Evolutionary conservation across 1,139 yeast species (phyloP).

Genomic region (Zygosaccharomyces pseudobailii): DNA sequence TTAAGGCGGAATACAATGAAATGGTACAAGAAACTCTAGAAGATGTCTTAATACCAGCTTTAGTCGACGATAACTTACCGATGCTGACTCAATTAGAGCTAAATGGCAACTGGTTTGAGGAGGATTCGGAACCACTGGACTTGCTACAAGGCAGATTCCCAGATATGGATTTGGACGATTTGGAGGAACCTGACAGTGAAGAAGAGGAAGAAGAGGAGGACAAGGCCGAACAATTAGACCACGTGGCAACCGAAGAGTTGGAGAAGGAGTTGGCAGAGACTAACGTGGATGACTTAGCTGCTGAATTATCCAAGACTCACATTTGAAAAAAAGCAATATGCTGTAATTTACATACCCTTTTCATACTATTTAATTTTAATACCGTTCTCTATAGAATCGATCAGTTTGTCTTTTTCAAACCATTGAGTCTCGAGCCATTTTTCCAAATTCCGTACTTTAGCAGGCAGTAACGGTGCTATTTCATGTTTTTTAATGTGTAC

Average conservation of each 20-base stretch:
- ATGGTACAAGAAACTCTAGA: constrained; percentile 61
- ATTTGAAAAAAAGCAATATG: constrained; percentile 26
- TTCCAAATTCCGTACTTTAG: constrained; percentile 50
- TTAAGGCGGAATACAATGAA: constrained; percentile 87
- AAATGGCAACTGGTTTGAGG: constrained; percentile 87
- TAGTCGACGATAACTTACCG: constrained; percentile 54
- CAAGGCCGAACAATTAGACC: constrained; percentile 48
- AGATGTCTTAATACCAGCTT: constrained; percentile 45
- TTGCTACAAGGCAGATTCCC: constrained; percentile 53
- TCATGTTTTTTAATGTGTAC: constrained; percentile 48
- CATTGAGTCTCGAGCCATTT: constrained; percentile 69
- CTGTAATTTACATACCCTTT: neutral
- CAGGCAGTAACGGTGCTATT: constrained; percentile 45
- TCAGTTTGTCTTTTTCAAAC: constrained; percentile 58
- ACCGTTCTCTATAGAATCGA: constrained; percentile 36
- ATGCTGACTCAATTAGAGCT: constrained; percentile 65
- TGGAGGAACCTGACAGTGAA: constrained; percentile 85
- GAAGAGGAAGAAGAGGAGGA: constrained; percentile 62
- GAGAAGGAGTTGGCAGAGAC: constrained; percentile 53
- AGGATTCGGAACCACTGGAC: constrained; percentile 59
- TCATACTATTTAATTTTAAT: constrained; percentile 23
- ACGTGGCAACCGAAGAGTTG: constrained; percentile 51
- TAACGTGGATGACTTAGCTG: constrained; percentile 54
- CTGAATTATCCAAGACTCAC: constrained; percentile 51
- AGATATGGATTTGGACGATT: constrained; percentile 84